Evolutionary conservation across 371 early-diverging fungal species (phyloP), one percentile per base, ranked within the genome.

Genomic region (Dichotomocladium elegans): DNA sequence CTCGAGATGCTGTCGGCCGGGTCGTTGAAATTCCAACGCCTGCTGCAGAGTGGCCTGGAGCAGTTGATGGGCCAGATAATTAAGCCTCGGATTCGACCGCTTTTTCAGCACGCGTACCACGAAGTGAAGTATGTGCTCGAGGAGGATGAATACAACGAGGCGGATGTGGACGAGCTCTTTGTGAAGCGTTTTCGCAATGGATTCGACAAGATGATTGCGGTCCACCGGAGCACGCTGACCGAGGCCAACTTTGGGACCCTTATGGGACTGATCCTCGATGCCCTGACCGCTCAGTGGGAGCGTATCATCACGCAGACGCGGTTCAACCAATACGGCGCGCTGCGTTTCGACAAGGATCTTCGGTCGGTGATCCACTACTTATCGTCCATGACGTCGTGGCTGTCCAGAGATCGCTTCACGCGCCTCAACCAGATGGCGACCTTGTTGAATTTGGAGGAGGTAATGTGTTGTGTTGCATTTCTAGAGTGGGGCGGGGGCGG

Each of bases 91-190:
- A 66, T 94, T 29, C 80, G 90, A 28, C 82, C 90, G 0, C 68
- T 92, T 11, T 76, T 94, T 37, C 87, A 87, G 61, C 89, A 90
- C 27, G 73, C 90, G 0, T 93, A 90, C 60, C 73, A 80, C 25
- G 93, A 93, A 55, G 83, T 92, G 51, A 91, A 89, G 60, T 96
- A 96, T 55, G 88, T 90, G 1, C 70, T 95, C 25, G 82, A 86
- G 15, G 93, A 94, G 51, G 94, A 94, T 26, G 95, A 96, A 65
- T 95, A 93, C 63, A 82, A 84, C 33, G 92, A 90, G 55, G 82
- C 86, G 33, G 91, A 92, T 43, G 73, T 85, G 10, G 83, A 86
- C 50, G 88, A 90, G 44, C 58, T 77, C 31, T 91, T 94, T 70
- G 80, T 88, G 9, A 86, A 90, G 49, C 79, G 93, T 30, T 91